Evolutionary conservation across 305 asterid genomes (phyloP), one percentile per base, ranked within the genome.

Genomic region (Striga hermonthica): DNA sequence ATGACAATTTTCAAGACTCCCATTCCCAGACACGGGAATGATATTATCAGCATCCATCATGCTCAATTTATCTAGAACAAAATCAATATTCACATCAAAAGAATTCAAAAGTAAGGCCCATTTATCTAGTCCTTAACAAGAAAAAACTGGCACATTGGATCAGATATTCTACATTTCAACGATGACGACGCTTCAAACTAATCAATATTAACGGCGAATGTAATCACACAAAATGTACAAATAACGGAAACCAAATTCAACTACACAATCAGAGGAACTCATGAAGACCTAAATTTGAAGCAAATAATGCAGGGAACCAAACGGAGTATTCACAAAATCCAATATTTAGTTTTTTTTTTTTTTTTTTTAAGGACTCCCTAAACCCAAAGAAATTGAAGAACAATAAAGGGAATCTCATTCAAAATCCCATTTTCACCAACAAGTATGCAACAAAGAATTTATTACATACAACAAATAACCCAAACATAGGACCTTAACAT

Each of bases 11-110:
- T 72, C 86, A 56, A 60, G 60, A 49, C 64, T 69, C 71, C 79
- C 85, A 11, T 76, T 83, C 64, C 49, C 85, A 72, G 84, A 45
- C 52, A 70, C 62, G 3, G 74, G 63, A 74, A 75, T 66, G 62
- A 57, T 36, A 48, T 61, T 73, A 45, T 81, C 89, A 64, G 76
- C 74, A 68, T 84, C 95, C 96, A 86, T 88, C 76, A 31, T 43
- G 60, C 69, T 66, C 72, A 56, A 57, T 67, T 28, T 72, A 73
- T 68, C 78, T 69, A 62, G 69, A 69, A 75, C 70, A 60, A 56
- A 40, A 47, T 56, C 14, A 64, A 14, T 50, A 54, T 48, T 61
- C 71, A 60, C 76, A 71, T 75, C 53, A 40, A 59, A 13, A 45
- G 55, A 45, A 48, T 1, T 3, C 36, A 64, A 36, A 57, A 38